Base-by-base conservation (phyloP, 768 basidiomycete genomes). In the Dendrothele bispora region DNA sequence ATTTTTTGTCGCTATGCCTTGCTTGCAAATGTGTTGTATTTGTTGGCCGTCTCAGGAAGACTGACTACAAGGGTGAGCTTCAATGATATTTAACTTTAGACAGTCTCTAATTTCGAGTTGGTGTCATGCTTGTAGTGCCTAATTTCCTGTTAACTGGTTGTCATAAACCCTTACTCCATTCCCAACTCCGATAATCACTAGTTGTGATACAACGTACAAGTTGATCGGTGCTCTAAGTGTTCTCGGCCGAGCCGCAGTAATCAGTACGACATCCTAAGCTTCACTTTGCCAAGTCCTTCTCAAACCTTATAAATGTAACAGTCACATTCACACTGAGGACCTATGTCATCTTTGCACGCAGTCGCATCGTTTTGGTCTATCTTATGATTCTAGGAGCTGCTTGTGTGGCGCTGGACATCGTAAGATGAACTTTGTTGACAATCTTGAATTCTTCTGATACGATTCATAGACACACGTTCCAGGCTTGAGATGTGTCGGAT, bases 1-100 rank as follows among this genome's bases (percentile, higher is more conserved):
- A 49, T 62, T 22, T 53, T 62, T 8, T 70, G 64, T 41, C 64
- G 68, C 25, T 70, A 70, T 38, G 68, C 65, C 2, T 53, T 70
- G 24, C 26, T 63, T 3, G 67, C 60, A 5, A 70, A 70, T 36
- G 45, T 68, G 7, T 48, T 69, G 8, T 69, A 63, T 46, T 53
- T 67, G 1, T 53, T 70, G 11, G 60, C 53, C n/a, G 61, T 68
- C 1, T 39, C 54, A 0, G 42, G 57, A 18, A 54, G 55, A 32
- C 49, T 66, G 38, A 47, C 25, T 6, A 36, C n/a, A 36, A 46
- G 44, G 36, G 45, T 36, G 22, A 25, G 44, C 28, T 17, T 37
- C 2, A 10, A 26, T 48, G 14, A 18, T 28, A 15, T 18, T 39
- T 41, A 2, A 5, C 10, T 12, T 20, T 21, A 5, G 24, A 7